Evolutionary conservation across 2,329 filamentous ascomycete species (phyloP).

Genomic region (Hymenoscyphus fructigenus): DNA sequence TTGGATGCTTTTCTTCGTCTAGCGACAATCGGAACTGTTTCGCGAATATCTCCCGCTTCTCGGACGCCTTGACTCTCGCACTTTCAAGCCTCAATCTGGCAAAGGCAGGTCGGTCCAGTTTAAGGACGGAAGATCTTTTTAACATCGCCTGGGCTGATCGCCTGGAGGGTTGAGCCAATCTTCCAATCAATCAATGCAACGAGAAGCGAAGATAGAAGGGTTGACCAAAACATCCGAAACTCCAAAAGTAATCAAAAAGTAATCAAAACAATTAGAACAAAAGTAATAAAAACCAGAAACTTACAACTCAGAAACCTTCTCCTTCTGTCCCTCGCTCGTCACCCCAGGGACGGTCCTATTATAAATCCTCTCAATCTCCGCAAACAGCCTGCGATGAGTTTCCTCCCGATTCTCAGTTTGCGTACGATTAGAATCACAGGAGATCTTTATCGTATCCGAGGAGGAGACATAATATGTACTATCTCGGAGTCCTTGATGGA

Average conservation of each 20-base stretch:
- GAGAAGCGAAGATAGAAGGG: background rate
- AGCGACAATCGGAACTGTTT: too few species aligned
- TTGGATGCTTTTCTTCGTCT: too few species aligned
- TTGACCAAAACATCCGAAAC: background rate
- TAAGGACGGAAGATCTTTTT: too few species aligned
- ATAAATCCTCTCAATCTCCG: slow-evolving; percentile 33
- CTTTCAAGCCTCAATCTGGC: too few species aligned
- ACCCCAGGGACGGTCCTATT: slow-evolving; percentile 32
- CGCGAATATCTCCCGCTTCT: too few species aligned
- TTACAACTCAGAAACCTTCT: slow-evolving; percentile 3
- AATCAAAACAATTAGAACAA: background rate
- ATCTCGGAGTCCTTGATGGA: slow-evolving; percentile 27
- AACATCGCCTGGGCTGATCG: too few species aligned
- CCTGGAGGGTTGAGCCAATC: too few species aligned
- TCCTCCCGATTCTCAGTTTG: slow-evolving; percentile 33
- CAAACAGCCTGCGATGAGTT: slow-evolving; percentile 29
- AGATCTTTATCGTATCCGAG: slow-evolving; percentile 33
- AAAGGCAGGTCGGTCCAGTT: too few species aligned
- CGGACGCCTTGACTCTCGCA: too few species aligned
- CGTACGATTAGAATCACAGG: slow-evolving; percentile 32
- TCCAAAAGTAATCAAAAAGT: background rate
- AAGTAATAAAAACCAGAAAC: background rate
- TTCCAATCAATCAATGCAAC: background rate
- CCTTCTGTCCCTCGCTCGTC: slow-evolving; percentile 30
- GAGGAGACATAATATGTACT: slow-evolving; percentile 33